phyloP scores from a whole-genome alignment of 768 basidiomycete species.

The Suillus tomentosus region DNA sequence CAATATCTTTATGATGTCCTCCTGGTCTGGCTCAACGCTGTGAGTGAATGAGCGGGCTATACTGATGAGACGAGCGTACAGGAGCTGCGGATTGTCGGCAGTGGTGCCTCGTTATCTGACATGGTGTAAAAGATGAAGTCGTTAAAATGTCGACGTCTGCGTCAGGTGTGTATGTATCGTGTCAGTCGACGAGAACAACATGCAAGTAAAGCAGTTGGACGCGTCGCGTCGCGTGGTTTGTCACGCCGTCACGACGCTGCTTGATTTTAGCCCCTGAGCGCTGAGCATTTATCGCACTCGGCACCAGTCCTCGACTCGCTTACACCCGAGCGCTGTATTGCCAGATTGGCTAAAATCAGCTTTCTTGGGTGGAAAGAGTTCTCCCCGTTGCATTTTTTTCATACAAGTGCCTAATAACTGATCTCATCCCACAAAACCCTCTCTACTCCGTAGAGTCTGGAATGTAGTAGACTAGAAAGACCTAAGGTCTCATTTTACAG shows the following conservation, averaged over 20 bases:
- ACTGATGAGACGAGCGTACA: slow-evolving; percentile 1
- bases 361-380: not conserved
- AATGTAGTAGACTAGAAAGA: not conserved
- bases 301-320: no score
- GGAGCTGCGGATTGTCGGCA: not conserved
- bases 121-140: not conserved
- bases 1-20: slow-evolving; percentile 78
- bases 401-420: no score
- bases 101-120: slow-evolving; percentile 4
- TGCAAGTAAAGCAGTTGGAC: not conserved
- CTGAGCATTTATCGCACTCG: not conserved
- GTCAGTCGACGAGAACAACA: not conserved
- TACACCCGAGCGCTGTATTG: no score
- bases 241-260: slow-evolving; percentile 2
- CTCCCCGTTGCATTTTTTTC: no score
- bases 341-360: no score
- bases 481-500: slow-evolving; percentile 1
- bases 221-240: slow-evolving; percentile 8
- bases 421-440: no score
- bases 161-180: not conserved
- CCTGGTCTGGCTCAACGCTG: slow-evolving; percentile 41
- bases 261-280: not conserved
- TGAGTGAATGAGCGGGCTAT: not conserved
- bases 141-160: not conserved
- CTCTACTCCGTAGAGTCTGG: no score